These are phyloP conservation scores for Eurotiales sp. DNA, from an alignment of 2,329 filamentous ascomycete species.

Conservation along the genomic window DNA sequence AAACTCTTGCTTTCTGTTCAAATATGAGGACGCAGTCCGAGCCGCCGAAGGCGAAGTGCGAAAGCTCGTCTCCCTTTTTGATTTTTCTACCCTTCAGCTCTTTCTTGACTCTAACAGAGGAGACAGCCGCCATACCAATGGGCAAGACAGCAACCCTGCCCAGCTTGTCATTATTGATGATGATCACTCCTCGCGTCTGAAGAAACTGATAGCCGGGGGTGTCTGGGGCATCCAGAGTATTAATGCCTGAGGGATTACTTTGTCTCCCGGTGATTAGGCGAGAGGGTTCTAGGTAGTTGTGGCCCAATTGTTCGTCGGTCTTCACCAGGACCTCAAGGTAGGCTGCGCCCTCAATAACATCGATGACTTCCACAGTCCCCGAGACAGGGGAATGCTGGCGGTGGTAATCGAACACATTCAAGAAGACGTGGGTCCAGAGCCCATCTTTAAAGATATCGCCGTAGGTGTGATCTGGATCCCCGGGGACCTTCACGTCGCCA, in stretches of 20 bases:
- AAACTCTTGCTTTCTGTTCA: too few species aligned
- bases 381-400: slow-evolving; percentile 40
- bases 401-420: slow-evolving; percentile 42
- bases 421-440: slow-evolving; percentile 40
- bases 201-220: slow-evolving; percentile 40
- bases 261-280: not conserved
- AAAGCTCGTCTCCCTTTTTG: slow-evolving; percentile 43
- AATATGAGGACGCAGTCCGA: slow-evolving; percentile 42
- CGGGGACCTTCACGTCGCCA: too few species aligned
- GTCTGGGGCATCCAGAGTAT: slow-evolving; percentile 29
- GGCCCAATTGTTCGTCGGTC: not conserved
- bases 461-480: slow-evolving; percentile 26
- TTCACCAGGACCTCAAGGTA: slow-evolving; percentile 34
- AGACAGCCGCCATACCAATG: slow-evolving; percentile 45
- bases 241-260: not conserved
- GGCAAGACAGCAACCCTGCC: slow-evolving; percentile 42
- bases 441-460: slow-evolving; percentile 44
- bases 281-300: too few species aligned
- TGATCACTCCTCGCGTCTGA: slow-evolving; percentile 36
- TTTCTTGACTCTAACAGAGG: slow-evolving; percentile 37
- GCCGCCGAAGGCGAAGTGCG: slow-evolving; percentile 44
- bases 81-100: slow-evolving; percentile 20
- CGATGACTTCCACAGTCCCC: slow-evolving; percentile 36
- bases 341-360: slow-evolving; percentile 34
- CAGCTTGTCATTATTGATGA: slow-evolving; percentile 35